Evolutionary conservation across 306 rosid species (phyloP), one percentile per base, ranked within the genome.

Genomic region (Arachis stenosperma): DNA sequence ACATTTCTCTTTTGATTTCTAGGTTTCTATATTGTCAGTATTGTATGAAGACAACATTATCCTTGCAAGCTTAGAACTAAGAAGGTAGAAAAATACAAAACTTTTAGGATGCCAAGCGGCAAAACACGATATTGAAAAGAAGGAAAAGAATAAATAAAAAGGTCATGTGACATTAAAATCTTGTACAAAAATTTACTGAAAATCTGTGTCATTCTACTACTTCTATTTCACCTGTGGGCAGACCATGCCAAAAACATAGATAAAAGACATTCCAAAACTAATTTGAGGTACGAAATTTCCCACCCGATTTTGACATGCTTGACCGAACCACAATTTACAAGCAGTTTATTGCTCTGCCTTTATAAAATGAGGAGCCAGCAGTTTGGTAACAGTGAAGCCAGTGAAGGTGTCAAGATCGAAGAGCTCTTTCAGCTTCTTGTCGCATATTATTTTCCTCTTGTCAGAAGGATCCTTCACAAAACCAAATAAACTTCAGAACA

Each of bases 391-490:
- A 0, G 96, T 83, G 81, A 90, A 88, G 70, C 96, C 96, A 6
- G 6, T 37, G 60, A 90, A 90, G 63, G 91, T 30, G 75, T 88
- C 93, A 0, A 90, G 80, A 33, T 82, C 83, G 6, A 88, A 88
- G 73, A 86, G 91, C 80, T 90, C 91, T 78, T 90, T 90, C 79
- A 90, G 84, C 88, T 88, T 90, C 79, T 85, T 86, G 41, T 90
- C 97, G 22, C 97, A 78, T 70, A 86, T 41, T 83, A 88, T 73
- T 65, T 74, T 74, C 86, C 97, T 88, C 86, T 88, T 88, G 87
- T 90, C 86, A 41, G 90, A 84, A 54, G 93, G 93, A 76, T 88
- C 91, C 93, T 88, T 70, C 84, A 81, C 66, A 74, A 82, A 59
- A 81, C 44, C 68, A 86, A 75, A 42, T 61, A 73, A 5, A 70